Evolutionary conservation across 257 asterid species (phyloP), one percentile per base, ranked within the genome.

Genomic region (Mentha longifolia): DNA sequence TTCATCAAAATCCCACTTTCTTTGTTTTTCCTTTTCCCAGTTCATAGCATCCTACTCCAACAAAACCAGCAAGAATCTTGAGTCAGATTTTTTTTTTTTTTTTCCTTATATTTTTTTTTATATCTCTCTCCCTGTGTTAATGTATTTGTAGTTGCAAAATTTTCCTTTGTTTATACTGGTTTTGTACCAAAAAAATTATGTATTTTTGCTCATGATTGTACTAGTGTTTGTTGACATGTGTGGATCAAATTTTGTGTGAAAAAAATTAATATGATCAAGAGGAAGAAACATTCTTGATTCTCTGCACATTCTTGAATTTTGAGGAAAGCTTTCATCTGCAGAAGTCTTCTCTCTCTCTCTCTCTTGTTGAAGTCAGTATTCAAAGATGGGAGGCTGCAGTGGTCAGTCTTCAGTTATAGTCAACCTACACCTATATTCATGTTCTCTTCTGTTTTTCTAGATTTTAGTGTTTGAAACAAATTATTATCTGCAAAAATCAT

Each of bases 301-400:
- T 37, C 20, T 47, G 4, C 46, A 14, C 9, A 31, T 54, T 65
- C 39, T 64, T 61, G 76, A 62, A 31, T 72, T 39, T 19, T 63
- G 77, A 7, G 65, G 46, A 17, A 56, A 73, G 9, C 7, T 72
- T 63, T 72, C 57, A 50, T 47, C 50, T 39, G 49, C n/a, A n/a
- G n/a, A n/a, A n/a, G n/a, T 19, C 37, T 33, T 67, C 45, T 45
- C 57, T 60, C 22, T 52, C 58, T 47, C 20, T 37, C 39, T 39
- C 37, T 64, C 47, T 37, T 45, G 57, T 65, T 76, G 22, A 72
- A 61, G 39, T 72, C 61, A 25, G 55, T 50, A 55, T 66, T 74
- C 76, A 64, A 63, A 76, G 39, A 49, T 59, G 71, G 71, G 80
- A 56, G 80, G 80, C 80, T 64, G 63, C 65, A 35, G 1, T 33